A percentile compares a stretch with the other conserved stretches of the same genome.
Evolutionary conservation across 768 basidiomycete genomes (phyloP).

Genomic region (Rhizopogon roseolus): DNA sequence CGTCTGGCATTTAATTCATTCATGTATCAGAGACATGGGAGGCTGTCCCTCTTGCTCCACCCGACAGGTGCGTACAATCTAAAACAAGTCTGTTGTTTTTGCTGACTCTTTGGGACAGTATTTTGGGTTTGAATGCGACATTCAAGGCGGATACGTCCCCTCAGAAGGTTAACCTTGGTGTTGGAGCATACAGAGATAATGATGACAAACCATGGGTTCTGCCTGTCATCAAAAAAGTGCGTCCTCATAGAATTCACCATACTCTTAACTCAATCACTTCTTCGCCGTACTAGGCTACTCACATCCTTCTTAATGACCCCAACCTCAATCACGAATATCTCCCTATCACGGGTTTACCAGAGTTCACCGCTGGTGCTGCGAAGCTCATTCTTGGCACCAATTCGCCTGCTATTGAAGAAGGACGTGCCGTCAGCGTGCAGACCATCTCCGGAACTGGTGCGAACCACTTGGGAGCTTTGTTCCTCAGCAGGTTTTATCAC

Average conservation of each 20-base stretch:
- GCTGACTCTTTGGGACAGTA: slow-evolving; percentile 40
- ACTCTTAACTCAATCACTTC: slow-evolving; percentile 1
- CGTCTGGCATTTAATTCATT: not conserved
- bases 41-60: slow-evolving; percentile 75
- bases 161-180: slow-evolving; percentile 87
- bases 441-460: slow-evolving; percentile 96
- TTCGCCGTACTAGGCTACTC: slow-evolving; percentile 59
- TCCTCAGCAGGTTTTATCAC: slow-evolving; percentile 78
- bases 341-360: slow-evolving; percentile 82
- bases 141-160: slow-evolving; percentile 77
- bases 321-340: slow-evolving; percentile 90
- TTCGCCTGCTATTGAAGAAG: slow-evolving; percentile 65
- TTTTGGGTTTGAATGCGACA: slow-evolving; percentile 86
- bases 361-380: slow-evolving; percentile 78
- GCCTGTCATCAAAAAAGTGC: slow-evolving; percentile 84
- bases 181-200: slow-evolving; percentile 90
- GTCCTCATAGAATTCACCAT: slow-evolving; percentile 7
- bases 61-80: slow-evolving; percentile 57
- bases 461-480: slow-evolving; percentile 87
- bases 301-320: slow-evolving; percentile 62
- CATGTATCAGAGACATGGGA: slow-evolving; percentile 63
- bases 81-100: not conserved
- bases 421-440: slow-evolving; percentile 76
- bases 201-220: slow-evolving; percentile 88
- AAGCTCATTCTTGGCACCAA: slow-evolving; percentile 75